phyloP scores from a whole-genome alignment of 352 stramenopile genomes.

The Phytophthora crassamura region DNA sequence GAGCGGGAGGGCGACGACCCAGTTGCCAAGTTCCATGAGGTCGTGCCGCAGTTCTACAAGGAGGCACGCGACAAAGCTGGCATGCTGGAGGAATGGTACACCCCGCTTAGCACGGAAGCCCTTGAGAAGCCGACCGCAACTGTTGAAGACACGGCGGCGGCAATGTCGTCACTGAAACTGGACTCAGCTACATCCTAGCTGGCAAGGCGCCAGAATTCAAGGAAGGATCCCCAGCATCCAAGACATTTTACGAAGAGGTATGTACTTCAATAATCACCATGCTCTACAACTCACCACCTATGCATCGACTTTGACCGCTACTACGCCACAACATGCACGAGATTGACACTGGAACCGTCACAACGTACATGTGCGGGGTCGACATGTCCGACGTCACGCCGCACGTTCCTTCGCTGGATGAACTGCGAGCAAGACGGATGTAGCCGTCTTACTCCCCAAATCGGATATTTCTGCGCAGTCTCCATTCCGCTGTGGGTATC shows the following conservation, averaged over 20 bases:
- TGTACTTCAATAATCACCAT: slow-evolving; percentile 10
- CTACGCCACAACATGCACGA: slow-evolving; percentile 12
- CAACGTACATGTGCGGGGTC: slow-evolving; percentile 35
- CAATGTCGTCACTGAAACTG: slow-evolving; percentile 24
- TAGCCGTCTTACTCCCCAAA: slow-evolving; percentile 94
- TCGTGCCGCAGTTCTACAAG: slow-evolving; percentile 59
- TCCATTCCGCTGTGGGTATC: slow-evolving; percentile 35
- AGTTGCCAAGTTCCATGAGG: slow-evolving; percentile 53
- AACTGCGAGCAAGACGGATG: slow-evolving; percentile 89
- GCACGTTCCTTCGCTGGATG: slow-evolving; percentile 51
- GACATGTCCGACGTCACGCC: slow-evolving; percentile 61
- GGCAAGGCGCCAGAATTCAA: not conserved
- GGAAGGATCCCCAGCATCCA: slow-evolving; percentile 1
- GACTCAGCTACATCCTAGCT: slow-evolving; percentile 6
- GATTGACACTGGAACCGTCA: not conserved
- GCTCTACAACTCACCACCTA: slow-evolving; percentile 12
- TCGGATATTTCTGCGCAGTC: too few species aligned
- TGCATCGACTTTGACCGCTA: slow-evolving; percentile 11
- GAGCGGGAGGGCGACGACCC: slow-evolving; percentile 39
- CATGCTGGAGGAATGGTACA: slow-evolving; percentile 60
- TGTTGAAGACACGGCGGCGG: slow-evolving; percentile 20
- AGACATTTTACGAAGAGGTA: slow-evolving; percentile 11
- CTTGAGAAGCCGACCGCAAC: slow-evolving; percentile 5
- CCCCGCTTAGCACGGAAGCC: slow-evolving; percentile 37
- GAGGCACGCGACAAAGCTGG: slow-evolving; percentile 50